Base-by-base conservation (phyloP, 129 eudicot species). In the Cynara cardunculus region DNA sequence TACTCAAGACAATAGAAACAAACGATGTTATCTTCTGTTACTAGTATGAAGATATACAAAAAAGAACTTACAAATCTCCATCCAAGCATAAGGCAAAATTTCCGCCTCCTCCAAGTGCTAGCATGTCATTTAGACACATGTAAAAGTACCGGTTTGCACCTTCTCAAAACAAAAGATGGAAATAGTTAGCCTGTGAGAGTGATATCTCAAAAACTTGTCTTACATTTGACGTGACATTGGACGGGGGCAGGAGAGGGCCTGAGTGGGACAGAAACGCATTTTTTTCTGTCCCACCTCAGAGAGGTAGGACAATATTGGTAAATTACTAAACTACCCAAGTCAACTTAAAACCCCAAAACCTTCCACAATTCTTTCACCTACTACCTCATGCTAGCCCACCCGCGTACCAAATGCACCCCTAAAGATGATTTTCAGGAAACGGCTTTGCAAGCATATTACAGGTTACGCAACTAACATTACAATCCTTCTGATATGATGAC, bases 51-150 rank as follows among this genome's bases (percentile, higher is more conserved):
- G 12, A 77, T 71, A 35, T 76, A n/a, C 34, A 25, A 31, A 37
- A 59, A 71, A 84, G 18, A 75, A 75, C 97, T 89, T 82, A 92
- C 99, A 95, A 88, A 80, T 95, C 99, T 84, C 78, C 97, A 78
- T 90, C 92, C 86, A 95, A 84, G 84, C 91, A 78, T 76, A 95
- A 86, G 34, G 99, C 99, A 84, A 89, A 95, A 56, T 88, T 87
- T 74, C 94, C 97, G 13, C 99, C 99, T 11, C 99, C 99, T 49
- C 99, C 99, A 35, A 95, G 91, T 80, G 97, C 99, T 66, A 95
- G 83, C 80, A 89, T 53, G 78, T 95, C 94, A 84, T 92, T 92
- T 81, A 92, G 77, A 61, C 97, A 95, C 94, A 95, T 53, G 87
- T 86, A 88, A 71, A 85, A 95, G 87, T 90, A 95, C 78, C 99